phyloP scores from a whole-genome alignment of 1,284 basidiomycete genomes.

The Rhodotorula mucilaginosa region DNA sequence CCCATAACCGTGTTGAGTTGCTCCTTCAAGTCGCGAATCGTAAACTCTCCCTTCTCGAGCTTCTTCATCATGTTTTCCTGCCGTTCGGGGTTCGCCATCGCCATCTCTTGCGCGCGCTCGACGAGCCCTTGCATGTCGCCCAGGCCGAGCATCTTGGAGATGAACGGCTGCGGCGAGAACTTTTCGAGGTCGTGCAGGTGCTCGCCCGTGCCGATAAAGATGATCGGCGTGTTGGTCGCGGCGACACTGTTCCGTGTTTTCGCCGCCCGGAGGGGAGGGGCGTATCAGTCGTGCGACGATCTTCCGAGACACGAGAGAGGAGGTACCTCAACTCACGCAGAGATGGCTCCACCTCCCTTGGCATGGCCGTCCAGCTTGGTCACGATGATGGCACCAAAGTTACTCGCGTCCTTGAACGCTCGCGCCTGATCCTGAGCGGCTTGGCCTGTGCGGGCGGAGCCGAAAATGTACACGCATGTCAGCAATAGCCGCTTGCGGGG shows the following conservation, averaged over 20 bases:
- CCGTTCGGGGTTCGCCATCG: constrained; percentile 86
- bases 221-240: constrained; percentile 96
- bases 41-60: constrained; percentile 92
- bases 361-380: constrained; percentile 99
- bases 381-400: constrained; percentile 98
- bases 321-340: constrained; percentile 66
- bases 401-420: constrained; percentile 96
- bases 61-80: constrained; percentile 99
- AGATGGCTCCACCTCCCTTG: constrained; percentile 98
- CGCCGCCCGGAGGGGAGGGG: background rate
- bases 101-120: constrained; percentile 96
- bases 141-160: constrained; percentile 91
- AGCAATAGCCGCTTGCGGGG: background rate
- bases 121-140: constrained; percentile 95
- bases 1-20: constrained; percentile 97
- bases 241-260: constrained; percentile 67
- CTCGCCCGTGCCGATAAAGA: constrained; percentile 97
- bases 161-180: constrained; percentile 94
- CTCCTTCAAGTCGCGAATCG: constrained; percentile 95
- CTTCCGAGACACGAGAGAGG: background rate
- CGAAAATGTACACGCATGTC: background rate
- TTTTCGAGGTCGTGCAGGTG: constrained; percentile 93
- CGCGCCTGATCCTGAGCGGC: constrained; percentile 93
- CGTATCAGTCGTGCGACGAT: background rate
- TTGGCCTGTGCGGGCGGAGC: constrained; percentile 57